Percentiles rank a stretch among this genome's conserved stretches.
phyloP scores from a whole-genome alignment of 441 rosid genomes.

The Brassica hybrid region DNA sequence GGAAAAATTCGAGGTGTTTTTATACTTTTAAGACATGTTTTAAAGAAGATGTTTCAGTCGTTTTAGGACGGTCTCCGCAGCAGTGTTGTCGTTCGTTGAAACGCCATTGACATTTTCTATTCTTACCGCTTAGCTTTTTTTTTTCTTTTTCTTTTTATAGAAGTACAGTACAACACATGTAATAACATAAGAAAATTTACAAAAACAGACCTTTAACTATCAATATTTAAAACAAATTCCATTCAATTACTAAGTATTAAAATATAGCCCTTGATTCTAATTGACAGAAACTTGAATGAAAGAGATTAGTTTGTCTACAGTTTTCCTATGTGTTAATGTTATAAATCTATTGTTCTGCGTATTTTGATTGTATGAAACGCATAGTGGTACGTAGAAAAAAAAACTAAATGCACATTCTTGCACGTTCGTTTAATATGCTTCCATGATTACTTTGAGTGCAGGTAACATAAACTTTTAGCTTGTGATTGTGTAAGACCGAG shows the following conservation, averaged over 20 bases:
- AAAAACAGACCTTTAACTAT: not conserved
- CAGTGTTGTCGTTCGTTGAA: too few relatives aligned
- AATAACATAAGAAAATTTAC: not conserved
- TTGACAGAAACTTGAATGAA: not conserved
- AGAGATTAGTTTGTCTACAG: not conserved
- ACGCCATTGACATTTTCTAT: not conserved
- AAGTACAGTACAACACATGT: not conserved
- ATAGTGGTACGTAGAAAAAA: not conserved
- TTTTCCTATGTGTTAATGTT: not conserved
- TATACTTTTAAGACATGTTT: too few relatives aligned
- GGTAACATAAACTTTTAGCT: not conserved
- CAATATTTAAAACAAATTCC: not conserved
- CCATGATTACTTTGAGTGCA: not conserved
- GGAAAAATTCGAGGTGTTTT: not conserved
- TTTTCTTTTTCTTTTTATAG: not conserved
- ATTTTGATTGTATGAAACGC: not conserved
- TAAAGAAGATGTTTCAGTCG: too few relatives aligned
- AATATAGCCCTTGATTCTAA: too few relatives aligned
- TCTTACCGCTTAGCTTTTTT: not conserved
- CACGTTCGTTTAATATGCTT: not conserved
- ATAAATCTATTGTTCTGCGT: not conserved
- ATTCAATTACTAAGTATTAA: too few relatives aligned
- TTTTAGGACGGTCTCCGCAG: too few relatives aligned
- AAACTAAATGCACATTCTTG: not conserved
- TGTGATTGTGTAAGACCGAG: not conserved